Base-by-base conservation (phyloP, 306 rosid genomes). In the Corylus avellana region DNA sequence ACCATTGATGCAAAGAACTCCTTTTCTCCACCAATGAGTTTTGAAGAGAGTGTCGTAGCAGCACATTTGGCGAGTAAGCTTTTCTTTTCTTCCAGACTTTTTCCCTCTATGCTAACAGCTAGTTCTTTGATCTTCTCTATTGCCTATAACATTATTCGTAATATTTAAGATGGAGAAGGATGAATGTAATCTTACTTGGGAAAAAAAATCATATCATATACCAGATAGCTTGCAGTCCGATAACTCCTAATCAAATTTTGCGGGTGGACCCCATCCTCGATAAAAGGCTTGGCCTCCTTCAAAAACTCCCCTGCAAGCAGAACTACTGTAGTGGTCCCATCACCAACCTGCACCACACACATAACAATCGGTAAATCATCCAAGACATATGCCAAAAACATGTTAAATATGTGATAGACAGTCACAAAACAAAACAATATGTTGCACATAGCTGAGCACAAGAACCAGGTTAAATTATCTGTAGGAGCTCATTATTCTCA, bases 271-370 rank as follows among this genome's bases (percentile, higher is more conserved):
- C 98, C 93, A 13, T 96, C 99, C 88, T 96, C 99, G 54, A 96
- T 84, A 58, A 96, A 96, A 70, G 99, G 99, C 84, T 96, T 96
- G 22, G 99, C 99, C 87, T 96, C 99, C 83, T 76, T 93, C 78
- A 96, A 77, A 69, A 96, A 96, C 86, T 96, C 99, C 16, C 93
- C 96, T 2, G 99, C 99, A 50, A 96, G 97, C 82, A 96, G 89
- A 62, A 96, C 99, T 39, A 96, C 99, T 22, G 99, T 96, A 18
- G 99, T 96, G 74, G 99, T 96, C 67, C 99, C 99, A 85, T 96
- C 99, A 50, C 99, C 99, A 85, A 96, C 99, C 99, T 96, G 79
- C 79, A 80, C 72, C 80, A 39, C 7, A 62, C 76, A 62, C 63
- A 81, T 1, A 48, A 64, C 12, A 61, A 66, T 4, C 5, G 39